Evolutionary conservation across 225 moss, liverwort and hornwort species (phyloP).

Genomic region (Pleurozium schreberi): DNA sequence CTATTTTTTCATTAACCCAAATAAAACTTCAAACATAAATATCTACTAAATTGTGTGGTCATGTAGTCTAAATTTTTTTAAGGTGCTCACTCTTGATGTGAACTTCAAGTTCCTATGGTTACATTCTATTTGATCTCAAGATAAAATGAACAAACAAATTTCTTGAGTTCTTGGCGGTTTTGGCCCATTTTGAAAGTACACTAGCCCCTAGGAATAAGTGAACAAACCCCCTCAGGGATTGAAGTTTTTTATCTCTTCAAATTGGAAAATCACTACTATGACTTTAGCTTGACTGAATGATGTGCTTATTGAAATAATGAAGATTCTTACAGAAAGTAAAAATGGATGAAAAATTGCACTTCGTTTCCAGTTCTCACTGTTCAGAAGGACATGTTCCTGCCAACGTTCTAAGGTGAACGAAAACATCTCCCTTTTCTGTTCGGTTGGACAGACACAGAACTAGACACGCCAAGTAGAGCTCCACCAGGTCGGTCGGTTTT

Average conservation of each 20-base stretch:
- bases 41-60: not conserved
- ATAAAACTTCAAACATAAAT: not conserved
- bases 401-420: not conserved
- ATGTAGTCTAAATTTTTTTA: too few species aligned
- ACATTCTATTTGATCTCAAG: too few species aligned
- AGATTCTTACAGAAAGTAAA: not conserved
- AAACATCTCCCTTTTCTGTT: not conserved
- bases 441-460: not conserved
- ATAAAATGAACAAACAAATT: too few species aligned
- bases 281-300: not conserved
- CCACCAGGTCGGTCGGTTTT: not conserved
- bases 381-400: not conserved
- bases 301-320: not conserved
- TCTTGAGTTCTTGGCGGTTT: not conserved
- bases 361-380: not conserved
- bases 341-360: not conserved
- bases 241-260: not conserved
- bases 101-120: too few species aligned
- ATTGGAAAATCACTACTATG: not conserved
- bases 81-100: too few species aligned
- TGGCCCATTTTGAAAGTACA: too few species aligned
- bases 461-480: not conserved
- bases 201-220: not conserved
- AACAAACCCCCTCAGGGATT: not conserved
- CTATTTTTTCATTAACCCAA: not conserved